Evolutionary conservation across 768 basidiomycete species (phyloP), one percentile per base, ranked within the genome.

Genomic region (Phlebiopsis gigantea): DNA sequence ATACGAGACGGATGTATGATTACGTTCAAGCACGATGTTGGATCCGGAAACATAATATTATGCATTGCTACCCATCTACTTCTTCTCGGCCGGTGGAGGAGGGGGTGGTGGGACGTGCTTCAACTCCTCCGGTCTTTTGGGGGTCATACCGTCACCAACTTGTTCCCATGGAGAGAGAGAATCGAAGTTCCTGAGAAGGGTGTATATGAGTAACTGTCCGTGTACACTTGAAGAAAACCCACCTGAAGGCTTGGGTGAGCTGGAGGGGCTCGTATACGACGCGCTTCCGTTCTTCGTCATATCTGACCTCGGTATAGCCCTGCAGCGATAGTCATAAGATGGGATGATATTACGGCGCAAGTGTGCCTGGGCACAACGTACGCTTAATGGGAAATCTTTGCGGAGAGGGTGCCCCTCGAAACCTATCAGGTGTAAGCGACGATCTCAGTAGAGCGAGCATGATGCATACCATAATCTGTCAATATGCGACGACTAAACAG

Each of bases 241-340:
- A 94, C 93, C 93, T 85, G 87, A 96, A 99, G 44, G 97, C 96
- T 69, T 99, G 97, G 1, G 96, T 94, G 57, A 99, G 80, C 69
- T 99, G 97, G 46, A 99, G 78, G 31, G 97, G 97, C 70, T 99
- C 97, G 66, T 98, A 97, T 31, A 97, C 93, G 55, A 98, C 93
- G 39, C 95, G 90, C 74, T 98, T 98, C 65, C 88, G 84, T 74
- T 96, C 94, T 74, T 98, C 97, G 64, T 98, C 95, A 67, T 98
- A 99, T 42, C 97, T 89, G 41, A 98, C 81, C 72, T 99, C 97
- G 8, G 93, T 93, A 72, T 98, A 99, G n/a, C 97, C 97, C 94
- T 97, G 65, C 14, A 24, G 22, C 19, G 10, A 46, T 47, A 24
- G 42, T 46, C 25, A 41, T 48, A 57, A n/a, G n/a, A 26, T 21